Conservation (phyloP, 208 protist species). For the Blastocrithidia nonstop region DNA sequence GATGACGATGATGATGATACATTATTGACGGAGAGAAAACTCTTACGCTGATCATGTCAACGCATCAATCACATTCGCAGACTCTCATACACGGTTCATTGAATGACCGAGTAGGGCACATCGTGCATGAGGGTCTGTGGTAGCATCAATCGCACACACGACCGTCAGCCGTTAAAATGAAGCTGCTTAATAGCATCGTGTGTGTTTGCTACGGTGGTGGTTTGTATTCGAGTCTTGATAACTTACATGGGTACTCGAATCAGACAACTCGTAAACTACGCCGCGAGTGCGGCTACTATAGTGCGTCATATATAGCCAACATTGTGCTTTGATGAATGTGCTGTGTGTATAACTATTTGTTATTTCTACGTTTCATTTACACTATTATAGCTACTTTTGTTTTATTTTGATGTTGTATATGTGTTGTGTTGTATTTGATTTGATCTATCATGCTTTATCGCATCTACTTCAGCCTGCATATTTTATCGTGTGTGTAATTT, state of each 20-base stretch:
- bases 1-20: too few species aligned
- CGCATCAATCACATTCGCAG: conserved; percentile 27
- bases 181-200: conserved; percentile 27
- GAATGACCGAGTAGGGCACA: conserved; percentile 59
- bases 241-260: conserved; percentile 77
- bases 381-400: too few species aligned
- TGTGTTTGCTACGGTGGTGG: conserved; percentile 21
- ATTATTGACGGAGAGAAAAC: too few species aligned
- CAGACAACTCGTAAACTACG: conserved; percentile 36
- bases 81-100: conserved; percentile 67
- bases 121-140: conserved; percentile 69
- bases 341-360: neutral
- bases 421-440: too few species aligned
- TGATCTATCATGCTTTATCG: too few species aligned
- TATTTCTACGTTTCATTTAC: too few species aligned
- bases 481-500: conserved; percentile 4
- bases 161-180: conserved; percentile 15
- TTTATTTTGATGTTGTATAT: too few species aligned
- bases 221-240: conserved; percentile 70
- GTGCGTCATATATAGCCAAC: conserved; percentile 16
- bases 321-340: neutral
- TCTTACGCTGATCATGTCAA: neutral
- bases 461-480: neutral
- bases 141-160: conserved; percentile 22
- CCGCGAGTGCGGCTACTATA: conserved; percentile 18